These are phyloP conservation scores for Coniosporium apollinis DNA, from an alignment of 495 filamentous ascomycete genomes.

Conservation along the genomic window DNA sequence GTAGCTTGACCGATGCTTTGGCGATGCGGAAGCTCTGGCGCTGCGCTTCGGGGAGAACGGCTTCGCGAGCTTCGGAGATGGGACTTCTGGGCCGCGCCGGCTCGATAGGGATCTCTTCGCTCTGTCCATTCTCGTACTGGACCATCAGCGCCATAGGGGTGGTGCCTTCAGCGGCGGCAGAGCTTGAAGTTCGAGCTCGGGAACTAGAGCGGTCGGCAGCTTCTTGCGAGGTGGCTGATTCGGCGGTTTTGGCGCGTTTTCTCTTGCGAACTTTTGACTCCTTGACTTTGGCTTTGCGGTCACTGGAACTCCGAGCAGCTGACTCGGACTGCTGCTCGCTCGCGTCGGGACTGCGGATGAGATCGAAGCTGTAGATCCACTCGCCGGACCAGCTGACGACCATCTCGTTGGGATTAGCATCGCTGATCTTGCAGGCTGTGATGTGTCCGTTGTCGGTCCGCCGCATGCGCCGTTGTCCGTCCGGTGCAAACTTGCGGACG, in stretches of 20 bases:
- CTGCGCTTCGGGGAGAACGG: conserved; percentile 33
- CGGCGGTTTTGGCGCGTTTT: conserved; percentile 35
- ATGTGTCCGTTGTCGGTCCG: conserved; percentile 43
- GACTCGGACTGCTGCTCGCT: conserved; percentile 18
- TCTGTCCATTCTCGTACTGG: conserved; percentile 47
- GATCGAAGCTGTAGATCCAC: conserved; percentile 57
- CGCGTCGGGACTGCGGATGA: conserved; percentile 45
- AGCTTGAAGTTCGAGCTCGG: conserved; percentile 25
- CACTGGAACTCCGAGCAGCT: conserved; percentile 6
- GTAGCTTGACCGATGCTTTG: conserved; percentile 38
- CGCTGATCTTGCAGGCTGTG: conserved; percentile 64
- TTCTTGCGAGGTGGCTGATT: conserved; percentile 30
- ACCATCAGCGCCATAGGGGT: conserved; percentile 32
- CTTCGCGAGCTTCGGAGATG: conserved; percentile 22
- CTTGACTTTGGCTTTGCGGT: conserved; percentile 18
- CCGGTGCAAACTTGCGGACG: conserved; percentile 52
- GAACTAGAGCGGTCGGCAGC: conserved; percentile 25
- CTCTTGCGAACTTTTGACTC: conserved; percentile 35
- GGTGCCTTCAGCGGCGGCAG: conserved; percentile 15
- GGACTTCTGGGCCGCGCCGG: conserved; percentile 19
- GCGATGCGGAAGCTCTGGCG: conserved; percentile 37
- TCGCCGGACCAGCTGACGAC: conserved; percentile 64
- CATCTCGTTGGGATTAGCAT: conserved; percentile 58
- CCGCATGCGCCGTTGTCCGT: conserved; percentile 36
- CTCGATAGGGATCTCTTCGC: conserved; percentile 33